These are phyloP conservation scores for Pseudogymnoascus destructans DNA, from an alignment of 2,329 filamentous ascomycete genomes.

Conservation along the genomic window DNA sequence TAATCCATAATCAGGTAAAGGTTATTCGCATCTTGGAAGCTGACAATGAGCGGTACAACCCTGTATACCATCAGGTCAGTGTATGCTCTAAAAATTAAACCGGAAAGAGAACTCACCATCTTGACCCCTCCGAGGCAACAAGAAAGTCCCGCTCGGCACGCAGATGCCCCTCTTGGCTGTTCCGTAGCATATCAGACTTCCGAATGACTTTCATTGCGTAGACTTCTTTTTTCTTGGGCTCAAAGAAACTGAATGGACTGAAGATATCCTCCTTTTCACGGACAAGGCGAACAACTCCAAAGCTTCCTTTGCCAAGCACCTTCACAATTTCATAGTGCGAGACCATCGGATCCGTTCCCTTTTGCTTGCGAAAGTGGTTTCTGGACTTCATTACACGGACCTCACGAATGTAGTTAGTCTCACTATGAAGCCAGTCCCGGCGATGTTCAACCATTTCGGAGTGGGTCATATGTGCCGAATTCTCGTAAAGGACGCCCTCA, in stretches of 20 bases:
- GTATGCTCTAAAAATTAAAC: background rate
- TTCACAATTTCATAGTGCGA: constrained; percentile 70
- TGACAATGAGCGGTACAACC: constrained; percentile 77
- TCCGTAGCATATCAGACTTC: constrained; percentile 84
- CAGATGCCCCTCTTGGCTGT: constrained; percentile 83
- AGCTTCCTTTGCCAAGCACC: constrained; percentile 83
- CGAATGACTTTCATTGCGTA: constrained; percentile 97
- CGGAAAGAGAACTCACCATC: constrained; percentile 41
- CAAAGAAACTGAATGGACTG: constrained; percentile 15
- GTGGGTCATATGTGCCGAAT: constrained; percentile 31
- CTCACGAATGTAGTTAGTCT: constrained; percentile 65
- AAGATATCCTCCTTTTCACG: constrained; percentile 40
- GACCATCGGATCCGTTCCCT: constrained; percentile 35
- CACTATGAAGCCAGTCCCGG: constrained; percentile 48
- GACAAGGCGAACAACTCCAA: constrained; percentile 81
- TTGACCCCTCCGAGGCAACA: constrained; percentile 74
- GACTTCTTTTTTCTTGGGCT: constrained; percentile 39
- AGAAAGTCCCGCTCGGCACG: constrained; percentile 86
- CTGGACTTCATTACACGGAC: constrained; percentile 55
- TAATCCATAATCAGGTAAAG: constrained; percentile 97
- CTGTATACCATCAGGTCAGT: constrained; percentile 27
- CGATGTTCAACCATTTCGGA: constrained; percentile 42
- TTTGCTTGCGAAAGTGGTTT: constrained; percentile 27
- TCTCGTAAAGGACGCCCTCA: constrained; percentile 47
- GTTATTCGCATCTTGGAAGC: constrained; percentile 74